A percentile compares a stretch with the other conserved stretches of the same genome.
These are phyloP conservation scores for Leishmania tarentolae DNA, from an alignment of 208 protist genomes.

Conservation along the genomic window DNA sequence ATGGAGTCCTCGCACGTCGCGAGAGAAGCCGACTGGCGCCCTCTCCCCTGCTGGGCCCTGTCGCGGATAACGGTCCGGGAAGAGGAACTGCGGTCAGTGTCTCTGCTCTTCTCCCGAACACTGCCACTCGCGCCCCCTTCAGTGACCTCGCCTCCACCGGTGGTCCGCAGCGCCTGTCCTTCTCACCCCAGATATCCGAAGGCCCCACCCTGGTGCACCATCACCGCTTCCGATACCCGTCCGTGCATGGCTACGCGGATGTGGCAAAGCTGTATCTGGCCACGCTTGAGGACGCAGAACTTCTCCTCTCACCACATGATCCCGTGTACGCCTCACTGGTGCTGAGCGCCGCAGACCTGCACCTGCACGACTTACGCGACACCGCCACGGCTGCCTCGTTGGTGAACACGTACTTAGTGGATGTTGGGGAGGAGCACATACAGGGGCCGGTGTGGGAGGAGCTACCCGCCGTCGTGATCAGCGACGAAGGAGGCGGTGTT, in stretches of 20 bases:
- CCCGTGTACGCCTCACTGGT: constrained; percentile 82
- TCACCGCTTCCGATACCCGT: constrained; percentile 72
- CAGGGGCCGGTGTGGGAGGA: constrained; percentile 34
- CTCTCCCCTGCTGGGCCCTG: constrained; percentile 7
- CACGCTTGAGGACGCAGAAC: constrained; percentile 63
- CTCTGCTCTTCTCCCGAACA: constrained; percentile 7
- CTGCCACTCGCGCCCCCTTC: constrained; percentile 9
- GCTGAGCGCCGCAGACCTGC: constrained; percentile 73
- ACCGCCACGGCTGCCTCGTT: constrained; percentile 31
- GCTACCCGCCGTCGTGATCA: constrained; percentile 13
- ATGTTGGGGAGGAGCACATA: constrained; percentile 74
- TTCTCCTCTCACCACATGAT: constrained; percentile 82
- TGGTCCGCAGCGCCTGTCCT: constrained; percentile 1
- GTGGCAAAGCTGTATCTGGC: constrained; percentile 65
- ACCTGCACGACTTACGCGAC: constrained; percentile 37
- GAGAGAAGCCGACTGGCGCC: not conserved
- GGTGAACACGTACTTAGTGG: constrained; percentile 59
- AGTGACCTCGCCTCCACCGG: constrained; percentile 2
- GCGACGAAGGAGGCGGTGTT: not conserved
- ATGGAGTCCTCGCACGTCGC: constrained; percentile 1
- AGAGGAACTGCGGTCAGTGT: not conserved
- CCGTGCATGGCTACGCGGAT: constrained; percentile 52
- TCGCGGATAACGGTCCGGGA: not conserved
- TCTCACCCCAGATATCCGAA: constrained; percentile 9
- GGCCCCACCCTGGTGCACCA: constrained; percentile 52